Conservation (phyloP, 305 asterid species). For the Fraxinus floribunda region DNA sequence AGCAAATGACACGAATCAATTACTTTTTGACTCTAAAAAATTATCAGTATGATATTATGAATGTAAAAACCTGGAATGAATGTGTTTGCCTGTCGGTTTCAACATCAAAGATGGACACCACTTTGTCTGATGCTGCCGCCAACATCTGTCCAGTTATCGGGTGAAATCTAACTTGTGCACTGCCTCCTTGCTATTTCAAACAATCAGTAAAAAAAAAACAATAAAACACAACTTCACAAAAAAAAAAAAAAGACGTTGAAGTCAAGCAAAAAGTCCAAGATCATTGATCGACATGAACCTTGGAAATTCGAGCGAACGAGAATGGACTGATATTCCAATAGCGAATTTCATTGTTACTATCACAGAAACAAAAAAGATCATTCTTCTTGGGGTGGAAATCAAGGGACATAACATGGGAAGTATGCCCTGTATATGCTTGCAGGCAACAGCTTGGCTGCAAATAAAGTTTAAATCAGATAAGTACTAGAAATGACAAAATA, state of each 20-base stretch:
- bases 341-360: slow-evolving; percentile 76
- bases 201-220: slow-evolving; percentile 7
- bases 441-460: slow-evolving; percentile 90
- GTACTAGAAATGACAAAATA: slow-evolving; percentile 1
- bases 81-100: slow-evolving; percentile 88
- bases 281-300: slow-evolving; percentile 41
- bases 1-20: neutral
- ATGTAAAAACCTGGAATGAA: slow-evolving; percentile 72
- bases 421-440: slow-evolving; percentile 73
- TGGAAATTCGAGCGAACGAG: slow-evolving; percentile 68
- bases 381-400: slow-evolving; percentile 98
- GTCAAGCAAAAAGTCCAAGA: neutral
- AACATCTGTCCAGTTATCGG: slow-evolving; percentile 70
- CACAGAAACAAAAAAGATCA: slow-evolving; percentile 88
- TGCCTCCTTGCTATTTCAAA: slow-evolving; percentile 76
- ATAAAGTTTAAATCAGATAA: slow-evolving; percentile 25
- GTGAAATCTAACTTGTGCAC: slow-evolving; percentile 93
- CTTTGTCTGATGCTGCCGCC: slow-evolving; percentile 94
- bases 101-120: slow-evolving; percentile 82
- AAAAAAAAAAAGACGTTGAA: neutral
- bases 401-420: slow-evolving; percentile 75
- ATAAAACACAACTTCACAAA: neutral
- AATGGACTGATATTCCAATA: slow-evolving; percentile 80
- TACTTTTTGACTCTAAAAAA: neutral
- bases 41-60: neutral